These are phyloP conservation scores for Nakazawaea holstii DNA, from an alignment of 805 yeast species.

Conservation along the genomic window DNA sequence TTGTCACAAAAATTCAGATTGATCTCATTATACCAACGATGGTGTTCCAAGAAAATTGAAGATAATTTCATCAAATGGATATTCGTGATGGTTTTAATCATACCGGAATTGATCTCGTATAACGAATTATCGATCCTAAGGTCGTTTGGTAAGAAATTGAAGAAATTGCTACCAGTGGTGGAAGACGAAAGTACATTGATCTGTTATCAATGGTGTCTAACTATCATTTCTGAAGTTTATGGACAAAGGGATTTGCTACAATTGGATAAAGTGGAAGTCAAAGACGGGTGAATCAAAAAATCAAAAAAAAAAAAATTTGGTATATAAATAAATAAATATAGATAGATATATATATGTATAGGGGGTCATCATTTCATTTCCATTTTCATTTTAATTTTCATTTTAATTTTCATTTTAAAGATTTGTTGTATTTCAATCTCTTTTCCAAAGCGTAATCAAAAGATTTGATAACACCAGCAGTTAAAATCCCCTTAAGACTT, in stretches of 20 bases:
- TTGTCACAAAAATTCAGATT: slow-evolving; percentile 30
- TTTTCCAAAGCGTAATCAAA: slow-evolving; percentile 75
- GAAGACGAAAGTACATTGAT: neutral
- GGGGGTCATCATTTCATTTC: too few species aligned
- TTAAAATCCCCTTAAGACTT: slow-evolving; percentile 74
- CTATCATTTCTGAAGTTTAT: slow-evolving; percentile 17
- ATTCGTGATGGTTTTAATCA: slow-evolving; percentile 29
- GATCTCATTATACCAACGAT: slow-evolving; percentile 34
- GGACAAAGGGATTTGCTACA: slow-evolving; percentile 24
- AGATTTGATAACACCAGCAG: slow-evolving; percentile 78
- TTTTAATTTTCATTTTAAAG: too few species aligned
- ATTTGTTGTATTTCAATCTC: slow-evolving; percentile 28
- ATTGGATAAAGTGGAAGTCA: too few species aligned
- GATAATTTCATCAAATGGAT: slow-evolving; percentile 32
- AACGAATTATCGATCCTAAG: slow-evolving; percentile 36
- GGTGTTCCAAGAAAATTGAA: slow-evolving; percentile 31
- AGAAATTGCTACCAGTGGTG: slow-evolving; percentile 10
- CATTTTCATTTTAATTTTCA: neutral
- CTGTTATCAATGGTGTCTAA: slow-evolving; percentile 10
- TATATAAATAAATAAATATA: too few species aligned
- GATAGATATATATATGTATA: neutral
- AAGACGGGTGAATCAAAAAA: too few species aligned
- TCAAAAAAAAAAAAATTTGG: too few species aligned
- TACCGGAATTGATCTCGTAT: slow-evolving; percentile 31
- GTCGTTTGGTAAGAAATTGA: slow-evolving; percentile 32